Conservation (phyloP, 2,329 filamentous ascomycete species). For the Akanthomyces dipterigenus region DNA sequence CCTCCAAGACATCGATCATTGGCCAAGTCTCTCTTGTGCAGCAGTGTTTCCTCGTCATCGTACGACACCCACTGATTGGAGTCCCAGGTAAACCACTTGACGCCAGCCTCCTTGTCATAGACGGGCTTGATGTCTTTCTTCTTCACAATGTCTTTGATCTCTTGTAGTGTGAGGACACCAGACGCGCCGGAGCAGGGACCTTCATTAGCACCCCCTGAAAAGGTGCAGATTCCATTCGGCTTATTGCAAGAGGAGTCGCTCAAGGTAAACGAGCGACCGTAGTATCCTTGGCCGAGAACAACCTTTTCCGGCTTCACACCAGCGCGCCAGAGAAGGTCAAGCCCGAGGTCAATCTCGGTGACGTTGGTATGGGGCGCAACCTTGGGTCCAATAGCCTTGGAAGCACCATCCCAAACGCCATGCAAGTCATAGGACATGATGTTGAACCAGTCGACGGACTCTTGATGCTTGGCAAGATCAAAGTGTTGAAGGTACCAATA, state of each 20-base stretch:
- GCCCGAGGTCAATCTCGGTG: conserved; percentile 23
- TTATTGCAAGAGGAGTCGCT: conserved; percentile 12
- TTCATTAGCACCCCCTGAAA: conserved; percentile 12
- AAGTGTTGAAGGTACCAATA: conserved; percentile 23
- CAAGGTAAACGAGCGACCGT: conserved; percentile 20
- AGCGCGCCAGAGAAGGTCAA: conserved; percentile 21
- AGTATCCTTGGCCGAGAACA: conserved; percentile 23
- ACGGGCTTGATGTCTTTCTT: not conserved
- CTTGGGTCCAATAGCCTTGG: conserved; percentile 16
- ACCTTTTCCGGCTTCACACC: conserved; percentile 22
- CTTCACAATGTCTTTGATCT: conserved; percentile 15
- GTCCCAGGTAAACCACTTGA: conserved; percentile 10
- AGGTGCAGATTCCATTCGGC: conserved; percentile 14
- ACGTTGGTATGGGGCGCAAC: conserved; percentile 25
- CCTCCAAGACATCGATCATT: conserved; percentile 20
- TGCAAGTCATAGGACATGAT: conserved; percentile 36
- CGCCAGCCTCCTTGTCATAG: not conserved
- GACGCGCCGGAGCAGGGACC: conserved; percentile 11
- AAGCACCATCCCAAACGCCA: conserved; percentile 26
- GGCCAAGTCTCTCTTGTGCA: conserved; percentile 18
- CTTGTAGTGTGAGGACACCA: not conserved
- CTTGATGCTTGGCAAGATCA: conserved; percentile 16
- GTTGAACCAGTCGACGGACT: conserved; percentile 30
- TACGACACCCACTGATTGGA: conserved; percentile 15
- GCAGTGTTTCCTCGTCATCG: conserved; percentile 22